Evolutionary conservation across 306 rosid species (phyloP).

Genomic region (Medicago truncatula): MtrunA17r5.0-ANR NC_053043.1:47080501-47081000

Average conservation of each 20-base stretch:
- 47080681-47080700: not conserved
- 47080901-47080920: constrained; percentile 55
- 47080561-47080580: constrained; percentile 11
- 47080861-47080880: constrained; percentile 36
- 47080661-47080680: not conserved
- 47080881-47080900: constrained; percentile 45
- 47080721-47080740: not conserved
- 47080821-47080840: constrained; percentile 52
- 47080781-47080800: not conserved
- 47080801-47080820: not conserved
- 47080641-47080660: not conserved
- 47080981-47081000: constrained; percentile 58
- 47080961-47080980: constrained; percentile 53
- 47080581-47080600: not conserved
- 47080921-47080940: constrained; percentile 62
- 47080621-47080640: no score
- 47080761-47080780: not conserved
- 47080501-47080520: constrained; percentile 66
- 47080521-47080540: constrained; percentile 60
- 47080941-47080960: constrained; percentile 61
- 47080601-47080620: not conserved
- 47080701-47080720: not conserved
- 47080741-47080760: not conserved
- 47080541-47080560: constrained; percentile 19
- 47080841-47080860: constrained; percentile 32